Evolutionary conservation across 495 filamentous ascomycete genomes (phyloP).

Genomic region (Thermothielavioides terrestris): DNA sequence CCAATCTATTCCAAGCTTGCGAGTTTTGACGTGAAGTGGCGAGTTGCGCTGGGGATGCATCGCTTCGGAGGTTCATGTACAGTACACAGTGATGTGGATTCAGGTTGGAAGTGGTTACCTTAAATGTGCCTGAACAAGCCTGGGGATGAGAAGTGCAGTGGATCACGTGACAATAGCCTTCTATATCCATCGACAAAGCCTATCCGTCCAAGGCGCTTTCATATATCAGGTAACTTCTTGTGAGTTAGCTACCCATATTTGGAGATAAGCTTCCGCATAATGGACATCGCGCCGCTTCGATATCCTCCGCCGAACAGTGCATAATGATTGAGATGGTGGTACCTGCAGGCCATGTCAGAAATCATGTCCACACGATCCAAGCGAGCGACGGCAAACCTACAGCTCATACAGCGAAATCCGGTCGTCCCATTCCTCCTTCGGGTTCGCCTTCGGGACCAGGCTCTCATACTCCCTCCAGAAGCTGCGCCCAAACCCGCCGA

Average conservation of each 20-base stretch:
- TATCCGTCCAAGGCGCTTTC: not conserved
- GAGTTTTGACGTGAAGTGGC: too few relatives aligned
- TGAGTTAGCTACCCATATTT: slow-evolving; percentile 47
- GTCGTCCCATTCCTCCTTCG: slow-evolving; percentile 76
- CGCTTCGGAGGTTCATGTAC: not conserved
- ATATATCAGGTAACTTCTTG: not conserved
- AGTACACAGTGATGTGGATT: not conserved
- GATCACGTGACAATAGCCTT: not conserved
- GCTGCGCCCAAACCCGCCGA: slow-evolving; percentile 69
- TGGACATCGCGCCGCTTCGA: slow-evolving; percentile 58
- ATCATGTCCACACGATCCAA: not conserved
- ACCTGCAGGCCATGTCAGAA: slow-evolving; percentile 39
- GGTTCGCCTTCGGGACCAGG: slow-evolving; percentile 68
- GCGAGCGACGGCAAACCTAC: slow-evolving; percentile 52
- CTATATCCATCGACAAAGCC: not conserved
- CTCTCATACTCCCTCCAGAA: slow-evolving; percentile 73
- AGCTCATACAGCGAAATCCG: slow-evolving; percentile 71
- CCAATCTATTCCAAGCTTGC: too few relatives aligned
- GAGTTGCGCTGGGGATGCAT: not conserved
- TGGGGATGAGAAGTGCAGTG: too few relatives aligned
- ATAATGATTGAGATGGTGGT: slow-evolving; percentile 87
- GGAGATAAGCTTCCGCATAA: slow-evolving; percentile 59
- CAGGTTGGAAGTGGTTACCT: too few relatives aligned
- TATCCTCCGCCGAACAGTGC: slow-evolving; percentile 77
- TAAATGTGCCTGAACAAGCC: too few relatives aligned